These are phyloP conservation scores for Colletotrichum gigasporum DNA, from an alignment of 2,329 filamentous ascomycete genomes.

Conservation along the genomic window DNA sequence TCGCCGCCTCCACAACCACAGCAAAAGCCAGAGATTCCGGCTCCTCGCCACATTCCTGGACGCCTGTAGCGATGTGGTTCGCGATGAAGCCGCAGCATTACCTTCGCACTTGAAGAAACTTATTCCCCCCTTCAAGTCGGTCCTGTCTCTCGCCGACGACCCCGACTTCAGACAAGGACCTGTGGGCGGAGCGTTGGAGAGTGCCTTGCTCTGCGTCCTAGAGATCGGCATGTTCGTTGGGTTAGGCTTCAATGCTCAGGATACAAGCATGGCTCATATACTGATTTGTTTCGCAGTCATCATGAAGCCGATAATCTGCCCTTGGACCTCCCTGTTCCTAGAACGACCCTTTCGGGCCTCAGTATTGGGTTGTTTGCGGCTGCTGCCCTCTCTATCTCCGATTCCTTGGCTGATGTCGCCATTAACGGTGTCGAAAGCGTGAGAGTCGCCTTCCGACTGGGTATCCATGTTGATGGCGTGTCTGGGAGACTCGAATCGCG, in stretches of 20 bases:
- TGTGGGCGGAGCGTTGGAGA: too few species aligned
- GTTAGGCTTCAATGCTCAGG: too few species aligned
- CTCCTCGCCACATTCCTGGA: not conserved
- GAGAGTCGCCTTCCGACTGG: conserved; percentile 55
- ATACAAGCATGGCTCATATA: too few species aligned
- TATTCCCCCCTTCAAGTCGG: too few species aligned
- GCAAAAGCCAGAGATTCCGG: not conserved
- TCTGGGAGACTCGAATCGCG: conserved; percentile 52
- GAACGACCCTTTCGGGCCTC: conserved; percentile 48
- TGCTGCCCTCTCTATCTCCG: conserved; percentile 51
- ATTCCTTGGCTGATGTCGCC: conserved; percentile 48
- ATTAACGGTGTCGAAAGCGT: conserved; percentile 51
- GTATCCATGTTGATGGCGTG: conserved; percentile 51
- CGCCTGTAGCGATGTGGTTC: not conserved
- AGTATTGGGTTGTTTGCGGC: conserved; percentile 55
- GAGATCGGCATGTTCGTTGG: not conserved
- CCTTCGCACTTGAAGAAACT: too few species aligned
- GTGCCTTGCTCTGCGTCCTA: not conserved
- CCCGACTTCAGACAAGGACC: too few species aligned
- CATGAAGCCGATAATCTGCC: not conserved
- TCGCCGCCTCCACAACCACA: not conserved
- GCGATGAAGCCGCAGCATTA: not conserved
- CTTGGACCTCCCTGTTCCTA: conserved; percentile 15
- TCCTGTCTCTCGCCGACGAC: too few species aligned
- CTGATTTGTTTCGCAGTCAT: too few species aligned